Evolutionary conservation across 805 yeast genomes (phyloP).

Genomic region (Ogataea paradorogensis): DNA sequence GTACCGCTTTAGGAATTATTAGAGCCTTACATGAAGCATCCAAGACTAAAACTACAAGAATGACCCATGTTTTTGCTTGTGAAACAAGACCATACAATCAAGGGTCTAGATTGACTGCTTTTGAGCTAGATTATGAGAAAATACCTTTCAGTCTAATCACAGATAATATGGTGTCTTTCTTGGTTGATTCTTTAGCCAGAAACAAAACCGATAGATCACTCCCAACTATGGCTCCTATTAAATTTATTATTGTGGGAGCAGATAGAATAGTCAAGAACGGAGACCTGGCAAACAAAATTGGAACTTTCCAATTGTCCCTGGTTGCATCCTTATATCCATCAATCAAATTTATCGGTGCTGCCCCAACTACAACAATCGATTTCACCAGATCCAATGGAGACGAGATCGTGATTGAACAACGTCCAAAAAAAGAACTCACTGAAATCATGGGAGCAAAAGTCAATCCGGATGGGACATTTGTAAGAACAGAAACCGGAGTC

Average conservation of each 20-base stretch:
- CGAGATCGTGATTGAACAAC: constrained; percentile 79
- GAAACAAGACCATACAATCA: constrained; percentile 97
- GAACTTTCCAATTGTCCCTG: constrained; percentile 84
- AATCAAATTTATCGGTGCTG: constrained; percentile 88
- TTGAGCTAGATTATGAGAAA: constrained; percentile 77
- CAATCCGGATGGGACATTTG: constrained; percentile 32
- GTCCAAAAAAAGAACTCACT: constrained; percentile 79
- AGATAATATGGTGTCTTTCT: constrained; percentile 86
- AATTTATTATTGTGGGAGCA: constrained; percentile 90
- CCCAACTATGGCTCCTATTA: constrained; percentile 58
- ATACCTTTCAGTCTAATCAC: constrained; percentile 88
- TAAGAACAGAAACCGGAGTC: constrained; percentile 24
- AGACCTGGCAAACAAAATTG: constrained; percentile 95
- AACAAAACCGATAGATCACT: constrained; percentile 24
- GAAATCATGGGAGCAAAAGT: constrained; percentile 68
- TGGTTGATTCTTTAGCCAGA: constrained; percentile 48
- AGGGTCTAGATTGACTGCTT: constrained; percentile 91
- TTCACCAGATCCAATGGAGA: constrained; percentile 61
- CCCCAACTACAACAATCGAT: constrained; percentile 92
- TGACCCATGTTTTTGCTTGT: constrained; percentile 76
- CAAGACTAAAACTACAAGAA: constrained; percentile 33
- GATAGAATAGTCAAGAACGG: constrained; percentile 92
- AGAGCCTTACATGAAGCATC: constrained; percentile 61
- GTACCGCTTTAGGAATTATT: constrained; percentile 92
- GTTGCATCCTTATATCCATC: constrained; percentile 61